Conservation (phyloP, 2,329 filamentous ascomycete genomes). For the Colletotrichum musae region DNA sequence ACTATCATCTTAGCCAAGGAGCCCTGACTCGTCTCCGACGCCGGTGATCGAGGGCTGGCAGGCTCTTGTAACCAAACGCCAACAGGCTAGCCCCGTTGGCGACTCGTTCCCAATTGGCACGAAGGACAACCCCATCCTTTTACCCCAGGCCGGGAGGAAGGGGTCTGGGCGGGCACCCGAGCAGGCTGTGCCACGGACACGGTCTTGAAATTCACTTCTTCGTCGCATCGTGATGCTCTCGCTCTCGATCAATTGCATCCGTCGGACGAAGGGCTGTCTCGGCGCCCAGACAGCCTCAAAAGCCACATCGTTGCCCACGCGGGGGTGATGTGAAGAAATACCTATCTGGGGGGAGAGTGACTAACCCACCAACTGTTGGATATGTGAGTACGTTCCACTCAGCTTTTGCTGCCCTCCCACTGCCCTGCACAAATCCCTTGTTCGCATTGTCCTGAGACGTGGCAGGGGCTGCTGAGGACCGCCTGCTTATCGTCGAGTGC, state of each 20-base stretch:
- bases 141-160: constrained; percentile 5
- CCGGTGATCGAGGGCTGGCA: too few relatives aligned
- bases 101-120: constrained; percentile 4
- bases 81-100: not conserved
- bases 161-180: not conserved
- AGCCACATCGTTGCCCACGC: not conserved
- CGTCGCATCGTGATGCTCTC: not conserved
- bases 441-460: not conserved
- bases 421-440: not conserved
- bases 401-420: not conserved
- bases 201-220: not conserved
- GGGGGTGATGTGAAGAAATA: constrained; percentile 3
- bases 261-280: constrained; percentile 31
- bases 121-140: constrained; percentile 5
- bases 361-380: not conserved
- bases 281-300: constrained; percentile 18
- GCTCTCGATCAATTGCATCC: not conserved
- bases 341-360: not conserved
- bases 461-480: not conserved
- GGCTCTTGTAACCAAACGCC: too few relatives aligned
- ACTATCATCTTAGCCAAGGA: too few relatives aligned
- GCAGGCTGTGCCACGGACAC: not conserved
- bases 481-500: constrained; percentile 13
- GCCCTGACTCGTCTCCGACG: too few relatives aligned
- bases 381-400: not conserved